phyloP scores from a whole-genome alignment of 176 grass and related monocot genomes.

The Secale cereale region DNA sequence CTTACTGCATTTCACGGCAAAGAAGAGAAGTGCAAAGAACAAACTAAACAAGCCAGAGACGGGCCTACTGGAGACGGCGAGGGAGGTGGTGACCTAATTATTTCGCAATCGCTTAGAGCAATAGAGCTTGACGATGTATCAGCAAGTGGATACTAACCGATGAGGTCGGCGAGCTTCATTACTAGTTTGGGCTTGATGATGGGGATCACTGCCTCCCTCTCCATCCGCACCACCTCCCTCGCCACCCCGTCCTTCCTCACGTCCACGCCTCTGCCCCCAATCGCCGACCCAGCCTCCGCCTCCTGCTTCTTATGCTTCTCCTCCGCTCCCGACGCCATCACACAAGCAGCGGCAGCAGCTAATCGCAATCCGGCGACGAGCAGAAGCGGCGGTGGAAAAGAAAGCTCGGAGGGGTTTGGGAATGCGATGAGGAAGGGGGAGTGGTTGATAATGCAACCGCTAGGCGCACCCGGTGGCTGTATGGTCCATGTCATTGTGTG shows the following conservation, averaged over 20 bases:
- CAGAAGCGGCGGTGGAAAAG: neutral
- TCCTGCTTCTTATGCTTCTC: neutral
- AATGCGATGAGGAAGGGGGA: neutral
- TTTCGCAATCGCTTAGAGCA: neutral
- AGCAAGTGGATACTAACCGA: slow-evolving; percentile 50
- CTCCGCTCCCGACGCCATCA: neutral
- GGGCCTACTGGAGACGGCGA: neutral
- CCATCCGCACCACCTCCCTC: slow-evolving; percentile 63
- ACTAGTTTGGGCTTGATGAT: slow-evolving; percentile 78
- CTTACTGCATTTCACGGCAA: neutral
- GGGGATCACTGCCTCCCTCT: slow-evolving; percentile 77
- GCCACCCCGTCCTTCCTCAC: slow-evolving; percentile 35
- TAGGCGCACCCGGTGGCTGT: neutral
- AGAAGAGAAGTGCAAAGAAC: neutral
- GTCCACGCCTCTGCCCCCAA: slow-evolving; percentile 14
- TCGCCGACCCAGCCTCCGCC: neutral
- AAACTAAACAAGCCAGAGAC: neutral
- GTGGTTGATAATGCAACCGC: neutral
- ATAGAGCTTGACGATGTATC: neutral
- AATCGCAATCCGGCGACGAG: neutral
- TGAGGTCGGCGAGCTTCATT: slow-evolving; percentile 74
- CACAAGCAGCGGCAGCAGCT: neutral
- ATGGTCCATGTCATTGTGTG: neutral
- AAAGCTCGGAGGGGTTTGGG: neutral
- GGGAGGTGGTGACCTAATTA: neutral